Evolutionary conservation across 2,329 filamentous ascomycete species (phyloP).

Genomic region (Zelopaecilomyces penicillatus): DNA sequence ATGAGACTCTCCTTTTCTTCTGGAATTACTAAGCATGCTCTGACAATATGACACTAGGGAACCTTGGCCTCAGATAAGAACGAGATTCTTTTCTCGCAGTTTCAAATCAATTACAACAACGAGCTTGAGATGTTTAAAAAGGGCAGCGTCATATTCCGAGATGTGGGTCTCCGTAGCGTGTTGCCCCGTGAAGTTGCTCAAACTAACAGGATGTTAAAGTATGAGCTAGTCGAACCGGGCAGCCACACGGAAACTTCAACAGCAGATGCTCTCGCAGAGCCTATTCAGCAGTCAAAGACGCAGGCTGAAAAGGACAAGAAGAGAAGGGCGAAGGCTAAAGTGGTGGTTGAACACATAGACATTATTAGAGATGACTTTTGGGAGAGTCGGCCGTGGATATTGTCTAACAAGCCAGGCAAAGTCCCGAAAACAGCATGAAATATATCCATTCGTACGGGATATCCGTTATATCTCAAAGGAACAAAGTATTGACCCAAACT

Average conservation of each 20-base stretch:
- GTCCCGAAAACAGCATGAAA: conserved; percentile 51
- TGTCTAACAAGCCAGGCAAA: conserved; percentile 66
- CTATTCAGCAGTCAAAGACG: conserved; percentile 59
- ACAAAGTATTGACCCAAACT: conserved; percentile 15
- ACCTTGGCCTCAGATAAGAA: conserved; percentile 85
- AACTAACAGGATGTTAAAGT: conserved; percentile 37
- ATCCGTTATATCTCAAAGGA: conserved; percentile 19
- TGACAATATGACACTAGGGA: conserved; percentile 44
- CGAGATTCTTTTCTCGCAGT: conserved; percentile 83
- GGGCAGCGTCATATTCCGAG: conserved; percentile 80
- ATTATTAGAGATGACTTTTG: conserved; percentile 96
- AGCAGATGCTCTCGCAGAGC: conserved; percentile 42
- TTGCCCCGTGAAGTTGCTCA: background rate
- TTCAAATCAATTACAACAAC: conserved; percentile 96
- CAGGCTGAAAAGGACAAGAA: conserved; percentile 79
- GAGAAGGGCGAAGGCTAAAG: conserved; percentile 66
- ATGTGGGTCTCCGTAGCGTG: conserved; percentile 40
- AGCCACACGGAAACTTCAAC: conserved; percentile 38
- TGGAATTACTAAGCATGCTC: background rate
- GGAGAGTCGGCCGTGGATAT: conserved; percentile 75
- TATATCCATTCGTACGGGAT: conserved; percentile 19
- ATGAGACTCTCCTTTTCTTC: conserved; percentile 12
- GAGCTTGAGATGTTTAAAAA: conserved; percentile 90
- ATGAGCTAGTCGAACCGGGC: conserved; percentile 58
- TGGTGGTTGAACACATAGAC: conserved; percentile 80